phyloP scores from a whole-genome alignment of 208 protist species.

The Crithidia acanthocephali region DNA sequence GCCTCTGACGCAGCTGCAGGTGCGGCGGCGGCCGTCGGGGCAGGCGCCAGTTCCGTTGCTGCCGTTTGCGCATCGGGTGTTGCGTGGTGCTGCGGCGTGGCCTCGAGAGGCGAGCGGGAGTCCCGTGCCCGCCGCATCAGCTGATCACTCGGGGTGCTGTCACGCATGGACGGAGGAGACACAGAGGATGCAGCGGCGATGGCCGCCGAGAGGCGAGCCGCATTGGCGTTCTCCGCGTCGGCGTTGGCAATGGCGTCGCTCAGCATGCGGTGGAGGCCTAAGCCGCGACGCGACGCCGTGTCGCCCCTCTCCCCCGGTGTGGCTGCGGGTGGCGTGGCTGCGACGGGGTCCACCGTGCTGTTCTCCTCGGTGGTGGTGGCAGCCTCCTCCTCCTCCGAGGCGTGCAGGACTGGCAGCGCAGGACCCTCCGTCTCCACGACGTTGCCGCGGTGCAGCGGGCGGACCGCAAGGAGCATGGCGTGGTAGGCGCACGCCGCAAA shows the following conservation, averaged over 20 bases:
- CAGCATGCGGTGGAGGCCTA: background rate
- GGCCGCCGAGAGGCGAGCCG: background rate
- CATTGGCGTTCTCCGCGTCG: background rate
- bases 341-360: background rate
- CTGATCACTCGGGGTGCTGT: conserved; percentile 28
- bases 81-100: background rate
- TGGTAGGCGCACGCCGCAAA: conserved; percentile 41
- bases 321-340: background rate
- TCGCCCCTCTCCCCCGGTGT: background rate
- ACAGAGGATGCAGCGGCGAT: background rate
- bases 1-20: background rate
- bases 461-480: conserved; percentile 33
- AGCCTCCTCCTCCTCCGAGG: conserved; percentile 30
- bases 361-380: background rate
- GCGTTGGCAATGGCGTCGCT: background rate
- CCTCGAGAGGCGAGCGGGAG: conserved; percentile 14
- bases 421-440: conserved; percentile 35
- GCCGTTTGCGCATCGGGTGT: background rate
- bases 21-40: background rate
- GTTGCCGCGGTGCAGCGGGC: conserved; percentile 18
- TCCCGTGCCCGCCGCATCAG: conserved; percentile 25
- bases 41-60: background rate
- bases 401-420: conserved; percentile 35
- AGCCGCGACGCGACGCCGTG: background rate
- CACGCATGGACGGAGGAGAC: conserved; percentile 1